Base-by-base conservation (phyloP, 1,284 basidiomycete species). In the Lentinus polychrous region DNA sequence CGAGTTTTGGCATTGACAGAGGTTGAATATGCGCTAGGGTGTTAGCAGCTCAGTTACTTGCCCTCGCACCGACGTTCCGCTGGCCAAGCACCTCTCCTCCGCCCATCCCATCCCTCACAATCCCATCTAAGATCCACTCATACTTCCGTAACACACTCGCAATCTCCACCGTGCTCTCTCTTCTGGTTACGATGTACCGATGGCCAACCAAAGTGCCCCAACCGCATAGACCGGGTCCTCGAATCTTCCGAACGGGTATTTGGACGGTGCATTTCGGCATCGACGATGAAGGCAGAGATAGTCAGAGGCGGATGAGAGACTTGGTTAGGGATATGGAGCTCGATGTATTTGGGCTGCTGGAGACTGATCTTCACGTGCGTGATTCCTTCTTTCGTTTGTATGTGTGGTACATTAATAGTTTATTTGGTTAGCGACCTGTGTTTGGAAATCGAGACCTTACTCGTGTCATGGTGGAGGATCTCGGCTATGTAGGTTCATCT, bases 201-300 rank as follows among this genome's bases (percentile, higher is more conserved):
- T 69, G 72, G 57, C 81, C 83, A 0, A 63, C 60, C 8, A 54
- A 66, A 3, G 62, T 73, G 27, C 71, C 78, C 0, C 64, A 59
- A 37, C 89, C 91, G 1, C 81, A 81, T 65, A 80, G 82, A 51
- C 67, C 82, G 7, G 79, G 76, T 4, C 75, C 85, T 8, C 73
- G 87, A 17, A 73, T 91, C 17, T 71, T 95, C 40, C 86, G 84
- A n/a, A 85, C 87, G 8, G 94, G 91, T 1, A 94, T 96, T 49
- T 95, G 91, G 91, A 94, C 94, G 0, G 74, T 94, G 23, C 92
- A 95, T 64, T 95, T 95, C 63, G 90, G 89, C 2, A 80, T 93
- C 44, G 86, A 92, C 59, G 85, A 91, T 54, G 76, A 74, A 38
- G 91, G 91, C 3, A 74, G 87, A 54, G 91, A 94, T 60, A 91